Conservation (phyloP, 345 rosid species). For the Melaleuca quinquenervia region DNA sequence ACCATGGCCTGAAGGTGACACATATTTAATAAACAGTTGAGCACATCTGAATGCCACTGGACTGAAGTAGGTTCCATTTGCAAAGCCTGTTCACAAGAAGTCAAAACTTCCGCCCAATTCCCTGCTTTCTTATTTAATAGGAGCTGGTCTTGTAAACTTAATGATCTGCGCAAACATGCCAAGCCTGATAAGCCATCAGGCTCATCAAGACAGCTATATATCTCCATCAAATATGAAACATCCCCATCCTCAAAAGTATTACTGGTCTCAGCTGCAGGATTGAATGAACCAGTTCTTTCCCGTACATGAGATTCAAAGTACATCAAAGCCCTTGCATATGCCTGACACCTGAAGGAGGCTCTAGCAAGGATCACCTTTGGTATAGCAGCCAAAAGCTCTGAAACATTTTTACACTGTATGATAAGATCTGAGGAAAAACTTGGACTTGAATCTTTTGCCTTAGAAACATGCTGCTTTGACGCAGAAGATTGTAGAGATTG, state of each 20-base stretch:
- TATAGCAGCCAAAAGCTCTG: conserved; percentile 70
- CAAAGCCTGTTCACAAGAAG: conserved; percentile 93
- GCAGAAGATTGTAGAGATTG: conserved; percentile 41
- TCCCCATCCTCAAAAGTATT: conserved; percentile 83
- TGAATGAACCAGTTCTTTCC: conserved; percentile 81
- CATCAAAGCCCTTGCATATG: conserved; percentile 94
- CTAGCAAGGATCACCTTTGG: conserved; percentile 86
- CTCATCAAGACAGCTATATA: conserved; percentile 89
- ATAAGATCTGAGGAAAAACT: conserved; percentile 39
- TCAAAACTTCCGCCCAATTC: conserved; percentile 93
- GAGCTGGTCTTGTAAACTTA: conserved; percentile 81
- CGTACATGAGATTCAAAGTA: conserved; percentile 91
- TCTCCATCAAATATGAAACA: conserved; percentile 89
- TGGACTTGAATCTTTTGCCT: conserved; percentile 43
- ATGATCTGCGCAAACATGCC: conserved; percentile 73
- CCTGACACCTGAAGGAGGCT: conserved; percentile 89
- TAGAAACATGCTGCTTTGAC: conserved; percentile 53
- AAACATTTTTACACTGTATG: conserved; percentile 76
- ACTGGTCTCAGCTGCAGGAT: conserved; percentile 84
- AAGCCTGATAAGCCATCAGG: conserved; percentile 92
- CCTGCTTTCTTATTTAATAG: conserved; percentile 81
- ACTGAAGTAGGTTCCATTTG: conserved; percentile 89
- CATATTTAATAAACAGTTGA: conserved; percentile 90
- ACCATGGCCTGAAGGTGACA: conserved; percentile 99
- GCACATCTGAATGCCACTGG: conserved; percentile 89